Conservation (phyloP, 2,329 filamentous ascomycete genomes). For the Calycina herbarum region DNA sequence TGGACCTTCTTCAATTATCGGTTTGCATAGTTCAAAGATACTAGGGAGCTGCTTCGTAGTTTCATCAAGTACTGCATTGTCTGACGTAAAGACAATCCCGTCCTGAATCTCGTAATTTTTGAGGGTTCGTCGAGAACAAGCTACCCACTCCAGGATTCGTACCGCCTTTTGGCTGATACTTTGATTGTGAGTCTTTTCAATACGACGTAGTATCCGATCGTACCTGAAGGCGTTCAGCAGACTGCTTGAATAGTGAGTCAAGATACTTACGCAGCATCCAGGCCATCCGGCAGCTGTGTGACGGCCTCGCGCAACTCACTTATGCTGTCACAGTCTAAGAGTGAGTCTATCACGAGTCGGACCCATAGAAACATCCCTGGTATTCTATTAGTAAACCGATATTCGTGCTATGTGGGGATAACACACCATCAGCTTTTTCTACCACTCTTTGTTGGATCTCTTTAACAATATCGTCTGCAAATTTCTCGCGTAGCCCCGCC, state of each 20-base stretch:
- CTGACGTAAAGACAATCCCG: constrained; percentile 12
- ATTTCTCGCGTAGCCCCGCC: constrained; percentile 1
- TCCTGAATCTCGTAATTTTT: constrained; percentile 21
- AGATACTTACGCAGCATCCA: constrained; percentile 19
- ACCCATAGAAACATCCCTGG: constrained; percentile 25
- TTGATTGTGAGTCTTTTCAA: not conserved
- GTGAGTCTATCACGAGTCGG: constrained; percentile 14
- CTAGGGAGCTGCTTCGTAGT: constrained; percentile 8
- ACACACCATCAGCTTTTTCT: constrained; percentile 17
- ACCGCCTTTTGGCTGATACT: constrained; percentile 6
- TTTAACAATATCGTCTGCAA: constrained; percentile 14
- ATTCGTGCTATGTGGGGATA: not conserved
- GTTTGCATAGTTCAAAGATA: constrained; percentile 17
- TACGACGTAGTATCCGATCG: constrained; percentile 22
- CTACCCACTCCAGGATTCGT: constrained; percentile 20
- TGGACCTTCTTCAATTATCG: constrained; percentile 17
- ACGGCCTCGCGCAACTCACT: constrained; percentile 14
- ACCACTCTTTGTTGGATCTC: constrained; percentile 14
- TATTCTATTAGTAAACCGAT: not conserved
- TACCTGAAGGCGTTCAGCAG: constrained; percentile 6
- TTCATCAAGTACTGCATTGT: constrained; percentile 9
- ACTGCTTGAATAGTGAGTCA: too few relatives aligned
- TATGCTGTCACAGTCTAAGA: constrained; percentile 13
- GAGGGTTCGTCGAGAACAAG: constrained; percentile 20
- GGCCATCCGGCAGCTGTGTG: constrained; percentile 14